These are phyloP conservation scores for Blakeslea trispora DNA, from an alignment of 371 early-diverging fungal species.

Conservation along the genomic window DNA sequence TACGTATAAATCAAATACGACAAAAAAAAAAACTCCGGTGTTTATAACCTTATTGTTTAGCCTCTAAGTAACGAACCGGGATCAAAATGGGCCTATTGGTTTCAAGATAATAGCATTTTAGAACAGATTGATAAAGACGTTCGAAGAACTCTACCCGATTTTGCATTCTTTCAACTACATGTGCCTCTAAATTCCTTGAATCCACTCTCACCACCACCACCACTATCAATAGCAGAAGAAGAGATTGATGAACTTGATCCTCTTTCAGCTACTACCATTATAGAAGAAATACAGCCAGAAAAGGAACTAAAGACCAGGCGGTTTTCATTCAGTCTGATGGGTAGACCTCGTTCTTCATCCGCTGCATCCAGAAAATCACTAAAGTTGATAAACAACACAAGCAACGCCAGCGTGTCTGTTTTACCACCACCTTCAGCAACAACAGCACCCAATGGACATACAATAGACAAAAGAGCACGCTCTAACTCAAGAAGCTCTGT, in stretches of 20 bases:
- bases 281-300: constrained; percentile 10
- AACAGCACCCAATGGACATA: not conserved
- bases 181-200: constrained; percentile 56
- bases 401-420: constrained; percentile 6
- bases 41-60: constrained; percentile 20
- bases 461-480: constrained; percentile 22
- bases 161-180: constrained; percentile 77
- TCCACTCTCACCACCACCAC: constrained; percentile 47
- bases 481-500: constrained; percentile 50
- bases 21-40: not conserved
- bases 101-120: constrained; percentile 59
- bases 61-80: constrained; percentile 44
- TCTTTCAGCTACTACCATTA: not conserved
- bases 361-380: constrained; percentile 43
- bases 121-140: constrained; percentile 89
- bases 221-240: not conserved
- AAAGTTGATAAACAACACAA: constrained; percentile 14
- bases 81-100: constrained; percentile 59
- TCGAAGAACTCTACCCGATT: constrained; percentile 79
- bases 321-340: constrained; percentile 47
- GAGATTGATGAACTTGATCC: constrained; percentile 16
- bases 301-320: constrained; percentile 29
- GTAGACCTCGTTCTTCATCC: constrained; percentile 46
- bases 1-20: constrained; percentile 18
- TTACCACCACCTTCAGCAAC: not conserved